phyloP scores from a whole-genome alignment of 108 stramenopile genomes.

The Schizochytrium sp. region DNA sequence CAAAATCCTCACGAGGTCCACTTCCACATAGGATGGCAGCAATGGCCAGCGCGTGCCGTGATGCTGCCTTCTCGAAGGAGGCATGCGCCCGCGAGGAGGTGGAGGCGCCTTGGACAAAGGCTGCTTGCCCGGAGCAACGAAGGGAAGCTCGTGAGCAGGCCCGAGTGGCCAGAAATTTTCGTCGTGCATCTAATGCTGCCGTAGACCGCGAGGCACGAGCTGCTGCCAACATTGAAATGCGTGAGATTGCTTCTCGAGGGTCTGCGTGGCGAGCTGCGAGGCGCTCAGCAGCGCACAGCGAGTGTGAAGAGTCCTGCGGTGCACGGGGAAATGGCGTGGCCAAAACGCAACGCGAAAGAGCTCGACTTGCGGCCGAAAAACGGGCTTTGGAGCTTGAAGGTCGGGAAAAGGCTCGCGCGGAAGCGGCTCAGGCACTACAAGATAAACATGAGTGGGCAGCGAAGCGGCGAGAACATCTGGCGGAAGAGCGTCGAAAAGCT shows the following conservation, averaged over 20 bases:
- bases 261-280: background rate
- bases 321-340: background rate
- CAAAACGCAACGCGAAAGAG: background rate
- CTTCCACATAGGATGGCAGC: too few species aligned
- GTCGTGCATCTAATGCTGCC: background rate
- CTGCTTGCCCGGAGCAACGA: background rate
- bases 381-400: background rate
- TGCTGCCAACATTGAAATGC: background rate
- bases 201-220: background rate
- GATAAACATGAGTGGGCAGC: background rate
- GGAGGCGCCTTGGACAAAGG: slow-evolving; percentile 45
- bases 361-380: background rate
- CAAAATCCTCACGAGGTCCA: too few species aligned
- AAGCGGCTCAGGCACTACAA: slow-evolving; percentile 2
- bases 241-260: slow-evolving; percentile 11
- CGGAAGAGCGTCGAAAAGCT: slow-evolving; percentile 35
- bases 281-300: background rate
- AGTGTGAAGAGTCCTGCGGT: background rate
- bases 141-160: background rate
- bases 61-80: too few species aligned
- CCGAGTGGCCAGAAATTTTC: slow-evolving; percentile 22
- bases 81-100: background rate
- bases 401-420: background rate
- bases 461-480: background rate
- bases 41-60: too few species aligned